Evolutionary conservation across 2,329 filamentous ascomycete species (phyloP), one percentile per base, ranked within the genome.

Genomic region (Coleophoma crateriformis): DNA sequence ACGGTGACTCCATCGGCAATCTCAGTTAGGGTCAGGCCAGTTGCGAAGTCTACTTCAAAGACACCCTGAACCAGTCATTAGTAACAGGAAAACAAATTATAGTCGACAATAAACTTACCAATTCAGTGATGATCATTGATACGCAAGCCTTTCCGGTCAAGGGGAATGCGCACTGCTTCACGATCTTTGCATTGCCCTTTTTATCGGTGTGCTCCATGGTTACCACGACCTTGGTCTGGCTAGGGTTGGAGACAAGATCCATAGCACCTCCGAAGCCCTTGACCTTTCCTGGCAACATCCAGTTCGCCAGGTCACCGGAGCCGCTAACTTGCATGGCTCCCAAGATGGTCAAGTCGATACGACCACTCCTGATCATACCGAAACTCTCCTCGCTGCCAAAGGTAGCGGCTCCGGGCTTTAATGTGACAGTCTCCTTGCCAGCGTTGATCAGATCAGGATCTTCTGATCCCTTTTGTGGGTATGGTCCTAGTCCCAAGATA

Each of bases 151-250:
- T 87, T 38, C 91, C 91, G 1, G 91, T 96, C 64, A 96, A 72
- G n/a, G 91, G 91, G 72, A 96, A 92, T 51, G 89, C 88, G 71
- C 91, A 96, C 73, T 96, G 88, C 76, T 91, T 90, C 59, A 96
- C 79, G 65, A 96, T 95, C 85, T 96, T 96, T 51, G 91, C 79
- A 66, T 88, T 86, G 52, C 91, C 91, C 75, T 95, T 94, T 82
- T 95, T 96, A 66, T 95, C 91, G 12, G 89, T 94, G 72, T 96
- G 91, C 71, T 96, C 91, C 85, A 95, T 96, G 3, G 91, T 91
- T 46, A 96, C 88, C 2, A 96, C 91, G n/a, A 96, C 90, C 76
- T 94, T 94, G 33, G 90, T 96, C 57, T 77, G 76, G 57, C 81
- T 81, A 0, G 90, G 90, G 71, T 95, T 96, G 64, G 82, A 88